A percentile compares a stretch with the other conserved stretches of the same genome.
phyloP scores from a whole-genome alignment of 2,329 filamentous ascomycete species.

The Cladophialophora immunda region DNA sequence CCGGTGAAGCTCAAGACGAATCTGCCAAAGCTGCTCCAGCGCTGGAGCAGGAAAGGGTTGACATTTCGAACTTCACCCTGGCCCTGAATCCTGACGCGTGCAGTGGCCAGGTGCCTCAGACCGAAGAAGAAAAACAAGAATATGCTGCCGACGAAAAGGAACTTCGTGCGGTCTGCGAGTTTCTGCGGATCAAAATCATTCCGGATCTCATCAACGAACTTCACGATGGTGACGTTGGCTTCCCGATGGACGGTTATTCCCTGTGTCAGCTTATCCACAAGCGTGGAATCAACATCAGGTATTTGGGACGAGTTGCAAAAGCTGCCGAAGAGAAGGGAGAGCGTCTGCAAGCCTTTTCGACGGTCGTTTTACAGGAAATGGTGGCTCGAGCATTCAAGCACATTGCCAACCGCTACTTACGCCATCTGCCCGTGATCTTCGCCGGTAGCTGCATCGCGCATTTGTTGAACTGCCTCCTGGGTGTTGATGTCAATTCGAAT shows the following conservation, averaged over 20 bases:
- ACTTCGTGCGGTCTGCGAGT: slow-evolving; percentile 82
- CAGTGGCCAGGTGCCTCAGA: slow-evolving; percentile 89
- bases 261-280: slow-evolving; percentile 90
- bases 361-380: slow-evolving; percentile 89
- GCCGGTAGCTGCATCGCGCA: slow-evolving; percentile 83
- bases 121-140: slow-evolving; percentile 86
- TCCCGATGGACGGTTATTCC: slow-evolving; percentile 98
- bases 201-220: slow-evolving; percentile 88
- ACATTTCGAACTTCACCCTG: slow-evolving; percentile 87
- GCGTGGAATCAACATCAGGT: slow-evolving; percentile 95
- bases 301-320: slow-evolving; percentile 84
- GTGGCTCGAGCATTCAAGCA: slow-evolving; percentile 96
- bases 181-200: slow-evolving; percentile 78
- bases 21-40: slow-evolving; percentile 40
- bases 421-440: slow-evolving; percentile 79
- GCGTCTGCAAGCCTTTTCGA: slow-evolving; percentile 78
- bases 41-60: slow-evolving; percentile 73
- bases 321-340: slow-evolving; percentile 72
- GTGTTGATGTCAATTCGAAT: slow-evolving; percentile 76
- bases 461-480: slow-evolving; percentile 91
- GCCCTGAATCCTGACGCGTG: slow-evolving; percentile 94
- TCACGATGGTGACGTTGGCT: slow-evolving; percentile 90
- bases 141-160: slow-evolving; percentile 85
- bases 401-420: slow-evolving; percentile 79
- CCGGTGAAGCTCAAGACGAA: slow-evolving; percentile 51